Percentiles rank a stretch among this genome's conserved stretches.
Conservation (phyloP, 2,329 filamentous ascomycete species). For the Basipetospora chlamydospora region DNA sequence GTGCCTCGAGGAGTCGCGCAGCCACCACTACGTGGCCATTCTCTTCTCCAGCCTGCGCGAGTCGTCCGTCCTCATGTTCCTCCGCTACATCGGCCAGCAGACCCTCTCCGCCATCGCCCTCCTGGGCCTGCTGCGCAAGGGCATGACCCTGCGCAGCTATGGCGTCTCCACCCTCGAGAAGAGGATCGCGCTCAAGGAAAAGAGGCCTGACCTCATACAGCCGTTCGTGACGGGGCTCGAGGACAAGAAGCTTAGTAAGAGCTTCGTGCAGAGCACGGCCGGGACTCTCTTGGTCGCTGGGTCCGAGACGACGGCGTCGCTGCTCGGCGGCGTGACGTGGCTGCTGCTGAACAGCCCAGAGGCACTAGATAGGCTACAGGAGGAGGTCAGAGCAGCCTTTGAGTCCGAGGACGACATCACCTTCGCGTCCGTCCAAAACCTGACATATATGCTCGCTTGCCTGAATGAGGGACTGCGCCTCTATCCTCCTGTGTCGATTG, state of each 20-base stretch:
- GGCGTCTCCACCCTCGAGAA: slow-evolving; percentile 6
- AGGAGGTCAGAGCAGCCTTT: slow-evolving; percentile 15
- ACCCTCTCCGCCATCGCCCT: slow-evolving; percentile 6
- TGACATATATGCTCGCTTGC: slow-evolving; percentile 17
- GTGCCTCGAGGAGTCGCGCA: slow-evolving; percentile 12
- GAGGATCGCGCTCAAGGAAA: slow-evolving; percentile 8
- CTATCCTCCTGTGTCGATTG: slow-evolving; percentile 18
- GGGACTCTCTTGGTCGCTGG: slow-evolving; percentile 16
- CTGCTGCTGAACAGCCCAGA: slow-evolving; percentile 17
- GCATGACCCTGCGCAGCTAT: slow-evolving; percentile 1
- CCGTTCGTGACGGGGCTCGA: slow-evolving; percentile 10
- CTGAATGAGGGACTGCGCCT: slow-evolving; percentile 27
- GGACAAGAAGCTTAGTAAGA: slow-evolving; percentile 6
- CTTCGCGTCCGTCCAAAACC: slow-evolving; percentile 1
- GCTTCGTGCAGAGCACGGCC: slow-evolving; percentile 9
- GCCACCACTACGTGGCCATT: slow-evolving; percentile 14
- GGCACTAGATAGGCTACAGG: slow-evolving; percentile 15
- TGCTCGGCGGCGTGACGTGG: slow-evolving; percentile 15
- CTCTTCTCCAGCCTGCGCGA: slow-evolving; percentile 11
- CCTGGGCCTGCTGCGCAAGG: slow-evolving; percentile 6
- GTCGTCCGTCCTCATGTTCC: slow-evolving; percentile 7
- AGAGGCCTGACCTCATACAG: slow-evolving; percentile 11
- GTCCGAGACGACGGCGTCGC: slow-evolving; percentile 20
- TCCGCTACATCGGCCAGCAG: slow-evolving; percentile 6
- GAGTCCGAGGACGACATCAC: slow-evolving; percentile 1